Conservation (phyloP, 2,329 filamentous ascomycete genomes). For the Diaporthe nobilis region DNA sequence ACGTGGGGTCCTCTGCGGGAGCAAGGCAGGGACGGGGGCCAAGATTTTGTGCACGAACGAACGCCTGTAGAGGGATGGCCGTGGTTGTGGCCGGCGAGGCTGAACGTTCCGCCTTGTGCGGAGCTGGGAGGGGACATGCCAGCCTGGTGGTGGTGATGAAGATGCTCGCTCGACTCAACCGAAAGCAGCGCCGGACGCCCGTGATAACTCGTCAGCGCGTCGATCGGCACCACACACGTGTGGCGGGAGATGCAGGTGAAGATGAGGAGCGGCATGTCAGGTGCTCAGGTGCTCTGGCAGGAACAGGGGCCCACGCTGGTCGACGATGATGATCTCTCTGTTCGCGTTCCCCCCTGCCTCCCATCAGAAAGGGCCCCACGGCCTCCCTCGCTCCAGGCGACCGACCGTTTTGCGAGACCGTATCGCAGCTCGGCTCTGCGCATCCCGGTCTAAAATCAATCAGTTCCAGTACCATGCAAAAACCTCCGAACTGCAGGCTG, state of each 20-base stretch:
- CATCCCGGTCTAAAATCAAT: constrained; percentile 7
- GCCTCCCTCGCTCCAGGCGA: neutral
- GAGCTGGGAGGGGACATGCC: neutral
- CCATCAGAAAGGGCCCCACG: neutral
- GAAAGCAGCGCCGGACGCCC: neutral
- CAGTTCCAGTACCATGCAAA: constrained; percentile 29
- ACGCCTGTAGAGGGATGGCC: neutral
- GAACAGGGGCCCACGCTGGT: neutral
- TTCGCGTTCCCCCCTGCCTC: neutral
- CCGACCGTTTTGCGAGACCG: constrained; percentile 10
- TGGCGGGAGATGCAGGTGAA: constrained; percentile 1
- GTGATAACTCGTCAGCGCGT: constrained; percentile 11
- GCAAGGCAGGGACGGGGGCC: neutral
- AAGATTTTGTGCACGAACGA: neutral
- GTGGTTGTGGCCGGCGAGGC: neutral
- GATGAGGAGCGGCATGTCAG: constrained; percentile 28
- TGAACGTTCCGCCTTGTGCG: constrained; percentile 13
- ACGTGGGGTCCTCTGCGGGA: constrained; percentile 12
- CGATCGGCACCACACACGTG: neutral
- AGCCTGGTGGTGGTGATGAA: constrained; percentile 19
- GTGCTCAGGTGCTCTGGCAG: constrained; percentile 12
- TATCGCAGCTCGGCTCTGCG: neutral
- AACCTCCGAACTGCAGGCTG: constrained; percentile 4
- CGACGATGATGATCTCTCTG: constrained; percentile 21
- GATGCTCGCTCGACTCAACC: neutral